Percentiles rank a stretch among this genome's conserved stretches.
Conservation (phyloP, 2,329 filamentous ascomycete genomes). For the Sporothrix protearum region DNA sequence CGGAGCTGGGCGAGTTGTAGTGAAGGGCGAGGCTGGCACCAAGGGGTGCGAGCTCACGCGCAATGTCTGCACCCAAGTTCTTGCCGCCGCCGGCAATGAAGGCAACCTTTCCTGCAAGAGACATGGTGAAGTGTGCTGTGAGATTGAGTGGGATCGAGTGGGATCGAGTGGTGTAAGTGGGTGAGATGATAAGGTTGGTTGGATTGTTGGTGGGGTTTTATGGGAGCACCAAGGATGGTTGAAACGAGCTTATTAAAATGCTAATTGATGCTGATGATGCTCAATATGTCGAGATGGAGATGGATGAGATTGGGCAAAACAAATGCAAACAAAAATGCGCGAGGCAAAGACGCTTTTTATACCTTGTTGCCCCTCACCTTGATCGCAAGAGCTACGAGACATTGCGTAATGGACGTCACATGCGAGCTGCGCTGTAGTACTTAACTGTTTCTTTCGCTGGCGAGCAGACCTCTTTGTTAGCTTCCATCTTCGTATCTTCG, state of each 20-base stretch:
- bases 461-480: background rate
- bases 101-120: slow-evolving; percentile 39
- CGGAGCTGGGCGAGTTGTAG: slow-evolving; percentile 41
- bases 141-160: background rate
- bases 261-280: background rate
- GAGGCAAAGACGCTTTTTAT: slow-evolving; percentile 6
- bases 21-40: slow-evolving; percentile 36
- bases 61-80: slow-evolving; percentile 42
- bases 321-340: background rate
- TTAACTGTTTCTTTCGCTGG: background rate
- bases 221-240: background rate
- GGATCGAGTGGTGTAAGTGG: background rate
- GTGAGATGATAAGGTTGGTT: background rate
- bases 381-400: background rate
- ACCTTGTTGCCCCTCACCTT: background rate
- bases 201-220: slow-evolving; percentile 1
- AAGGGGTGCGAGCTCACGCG: slow-evolving; percentile 36
- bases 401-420: background rate
- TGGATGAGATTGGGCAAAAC: background rate
- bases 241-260: background rate
- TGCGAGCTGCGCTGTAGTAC: background rate
- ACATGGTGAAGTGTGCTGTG: slow-evolving; percentile 8
- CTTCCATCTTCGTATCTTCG: too few species aligned
- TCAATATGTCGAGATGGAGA: background rate
- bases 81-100: slow-evolving; percentile 43